Conservation (phyloP, 768 basidiomycete species). For the Leccinum obscurum region DNA sequence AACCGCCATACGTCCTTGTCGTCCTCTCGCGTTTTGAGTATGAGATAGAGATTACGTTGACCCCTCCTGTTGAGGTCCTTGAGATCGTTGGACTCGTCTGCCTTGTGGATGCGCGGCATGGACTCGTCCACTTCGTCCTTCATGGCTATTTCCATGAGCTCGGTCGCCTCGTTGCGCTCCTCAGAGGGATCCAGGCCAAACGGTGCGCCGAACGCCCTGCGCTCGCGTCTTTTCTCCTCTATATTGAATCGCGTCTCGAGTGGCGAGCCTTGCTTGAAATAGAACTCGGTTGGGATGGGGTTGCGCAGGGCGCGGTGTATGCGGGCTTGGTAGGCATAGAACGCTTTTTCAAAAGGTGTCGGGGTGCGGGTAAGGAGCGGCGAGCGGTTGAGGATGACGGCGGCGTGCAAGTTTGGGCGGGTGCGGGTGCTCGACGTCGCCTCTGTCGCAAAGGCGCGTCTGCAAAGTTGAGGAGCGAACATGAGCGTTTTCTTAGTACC, state of each 20-base stretch:
- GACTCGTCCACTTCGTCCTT: conserved; percentile 62
- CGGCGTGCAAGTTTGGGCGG: conserved; percentile 50
- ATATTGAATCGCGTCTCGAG: conserved; percentile 78
- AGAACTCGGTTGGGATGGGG: conserved; percentile 87
- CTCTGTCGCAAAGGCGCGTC: conserved; percentile 48
- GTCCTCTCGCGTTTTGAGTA: conserved; percentile 54
- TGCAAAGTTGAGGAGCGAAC: conserved; percentile 9
- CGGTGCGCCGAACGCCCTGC: conserved; percentile 66
- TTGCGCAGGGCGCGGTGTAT: conserved; percentile 84
- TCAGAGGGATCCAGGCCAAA: conserved; percentile 48
- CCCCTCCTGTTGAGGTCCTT: conserved; percentile 80
- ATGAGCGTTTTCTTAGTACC: conserved; percentile 12
- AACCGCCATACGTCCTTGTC: conserved; percentile 74
- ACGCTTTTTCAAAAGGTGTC: conserved; percentile 73
- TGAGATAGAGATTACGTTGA: conserved; percentile 85
- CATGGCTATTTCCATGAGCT: conserved; percentile 59
- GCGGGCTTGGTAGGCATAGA: conserved; percentile 80
- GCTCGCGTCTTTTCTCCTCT: conserved; percentile 74
- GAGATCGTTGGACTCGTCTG: conserved; percentile 60
- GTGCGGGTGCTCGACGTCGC: conserved; percentile 12
- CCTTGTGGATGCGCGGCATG: conserved; percentile 58
- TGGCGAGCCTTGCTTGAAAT: conserved; percentile 89
- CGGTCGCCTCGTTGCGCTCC: conserved; percentile 46
- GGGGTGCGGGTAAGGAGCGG: conserved; percentile 74
- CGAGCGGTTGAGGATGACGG: conserved; percentile 76